A percentile compares a stretch with the other conserved stretches of the same genome.
These are phyloP conservation scores for Calocera cornea DNA, from an alignment of 768 basidiomycete genomes.

Conservation along the genomic window DNA sequence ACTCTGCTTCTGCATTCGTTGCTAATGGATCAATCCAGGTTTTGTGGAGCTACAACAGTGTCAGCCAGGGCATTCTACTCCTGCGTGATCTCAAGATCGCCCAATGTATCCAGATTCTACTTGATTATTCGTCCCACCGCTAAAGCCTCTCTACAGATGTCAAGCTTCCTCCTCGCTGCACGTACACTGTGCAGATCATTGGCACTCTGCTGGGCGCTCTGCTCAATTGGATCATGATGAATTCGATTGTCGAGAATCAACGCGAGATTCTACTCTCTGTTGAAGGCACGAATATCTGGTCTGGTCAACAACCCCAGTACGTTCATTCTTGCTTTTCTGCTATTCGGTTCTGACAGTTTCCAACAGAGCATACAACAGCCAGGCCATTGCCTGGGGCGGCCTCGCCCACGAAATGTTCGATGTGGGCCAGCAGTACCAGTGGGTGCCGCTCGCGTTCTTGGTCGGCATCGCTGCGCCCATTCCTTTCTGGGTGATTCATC, in stretches of 20 bases:
- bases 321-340: constrained; percentile 22
- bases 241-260: constrained; percentile 40
- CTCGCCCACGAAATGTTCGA: constrained; percentile 37
- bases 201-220: constrained; percentile 41
- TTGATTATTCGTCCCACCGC: not conserved
- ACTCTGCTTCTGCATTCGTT: not conserved
- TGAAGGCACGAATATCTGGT: constrained; percentile 51
- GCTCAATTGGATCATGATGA: constrained; percentile 45
- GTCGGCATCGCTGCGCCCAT: constrained; percentile 39
- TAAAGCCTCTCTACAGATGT: constrained; percentile 24
- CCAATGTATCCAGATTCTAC: constrained; percentile 30
- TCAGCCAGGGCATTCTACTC: constrained; percentile 39
- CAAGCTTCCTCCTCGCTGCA: constrained; percentile 51
- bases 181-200: constrained; percentile 44
- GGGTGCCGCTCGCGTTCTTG: constrained; percentile 36
- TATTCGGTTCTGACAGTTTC: constrained; percentile 40
- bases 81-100: constrained; percentile 46
- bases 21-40: not conserved
- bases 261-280: constrained; percentile 39
- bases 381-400: constrained; percentile 43
- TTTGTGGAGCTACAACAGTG: constrained; percentile 26
- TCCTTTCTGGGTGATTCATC: constrained; percentile 39
- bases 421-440: constrained; percentile 35
- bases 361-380: constrained; percentile 32
- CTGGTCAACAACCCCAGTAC: not conserved